Evolutionary conservation across 176 grass and related monocot genomes (phyloP).

Genomic region (Oryza coarctata): DNA sequence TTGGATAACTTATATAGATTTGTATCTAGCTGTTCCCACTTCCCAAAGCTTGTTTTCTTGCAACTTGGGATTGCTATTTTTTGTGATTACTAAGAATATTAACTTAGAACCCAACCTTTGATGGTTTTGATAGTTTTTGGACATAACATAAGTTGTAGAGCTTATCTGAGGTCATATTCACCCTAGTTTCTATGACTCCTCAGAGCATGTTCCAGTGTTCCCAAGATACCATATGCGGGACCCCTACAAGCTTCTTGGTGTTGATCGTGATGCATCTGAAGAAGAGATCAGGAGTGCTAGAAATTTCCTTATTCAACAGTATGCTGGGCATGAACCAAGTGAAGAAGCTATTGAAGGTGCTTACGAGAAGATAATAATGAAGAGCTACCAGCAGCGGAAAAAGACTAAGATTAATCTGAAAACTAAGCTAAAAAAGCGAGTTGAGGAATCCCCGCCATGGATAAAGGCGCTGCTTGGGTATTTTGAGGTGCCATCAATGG

Average conservation of each 20-base stretch:
- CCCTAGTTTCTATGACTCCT: slow-evolving; percentile 17
- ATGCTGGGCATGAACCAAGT: slow-evolving; percentile 79
- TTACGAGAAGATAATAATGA: slow-evolving; percentile 95
- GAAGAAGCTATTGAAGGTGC: slow-evolving; percentile 88
- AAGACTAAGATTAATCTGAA: slow-evolving; percentile 89
- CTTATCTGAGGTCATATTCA: slow-evolving; percentile 15
- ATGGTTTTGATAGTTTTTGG: neutral
- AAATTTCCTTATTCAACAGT: slow-evolving; percentile 79
- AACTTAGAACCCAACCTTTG: neutral
- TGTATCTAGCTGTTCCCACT: neutral
- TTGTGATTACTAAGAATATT: neutral
- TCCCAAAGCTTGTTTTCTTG: neutral
- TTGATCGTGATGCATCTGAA: slow-evolving; percentile 72
- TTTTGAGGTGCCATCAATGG: slow-evolving; percentile 73
- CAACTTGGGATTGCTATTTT: neutral
- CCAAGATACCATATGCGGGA: slow-evolving; percentile 64
- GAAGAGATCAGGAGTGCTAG: slow-evolving; percentile 84
- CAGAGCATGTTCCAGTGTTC: slow-evolving; percentile 72
- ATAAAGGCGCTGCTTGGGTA: slow-evolving; percentile 65
- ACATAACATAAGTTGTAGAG: neutral
- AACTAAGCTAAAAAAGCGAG: slow-evolving; percentile 70
- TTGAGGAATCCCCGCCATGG: slow-evolving; percentile 86
- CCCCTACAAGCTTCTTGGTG: slow-evolving; percentile 85
- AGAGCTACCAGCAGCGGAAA: slow-evolving; percentile 78
- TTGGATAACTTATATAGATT: slow-evolving; percentile 1